phyloP scores from a whole-genome alignment of 2,329 filamentous ascomycete genomes.

The Colletotrichum camelliae region DNA sequence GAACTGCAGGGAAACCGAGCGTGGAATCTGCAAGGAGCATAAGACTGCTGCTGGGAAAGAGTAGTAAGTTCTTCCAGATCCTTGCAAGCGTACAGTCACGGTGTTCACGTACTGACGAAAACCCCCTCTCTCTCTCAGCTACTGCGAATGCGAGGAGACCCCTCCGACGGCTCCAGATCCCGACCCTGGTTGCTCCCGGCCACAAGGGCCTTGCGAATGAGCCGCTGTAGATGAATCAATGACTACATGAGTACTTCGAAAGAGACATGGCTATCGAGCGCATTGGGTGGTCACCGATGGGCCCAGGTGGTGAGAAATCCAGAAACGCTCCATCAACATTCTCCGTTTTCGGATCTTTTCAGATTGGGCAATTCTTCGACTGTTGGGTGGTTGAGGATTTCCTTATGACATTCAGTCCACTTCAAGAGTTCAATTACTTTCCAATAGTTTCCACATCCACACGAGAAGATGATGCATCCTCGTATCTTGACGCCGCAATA shows the following conservation, averaged over 20 bases:
- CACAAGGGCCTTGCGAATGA: background rate
- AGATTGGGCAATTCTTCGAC: accelerated
- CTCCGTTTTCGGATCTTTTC: background rate
- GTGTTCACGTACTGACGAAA: background rate
- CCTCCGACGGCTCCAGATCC: background rate
- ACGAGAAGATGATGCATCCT: background rate
- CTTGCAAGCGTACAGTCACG: background rate
- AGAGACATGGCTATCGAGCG: background rate
- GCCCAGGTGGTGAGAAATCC: background rate
- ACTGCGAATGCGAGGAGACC: background rate
- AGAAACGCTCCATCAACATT: background rate
- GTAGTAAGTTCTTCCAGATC: background rate
- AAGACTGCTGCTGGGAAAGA: background rate
- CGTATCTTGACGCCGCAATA: background rate
- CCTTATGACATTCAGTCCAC: background rate
- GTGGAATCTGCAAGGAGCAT: background rate
- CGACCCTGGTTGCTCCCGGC: background rate
- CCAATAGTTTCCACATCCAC: background rate
- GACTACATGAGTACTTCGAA: background rate
- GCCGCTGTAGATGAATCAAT: background rate
- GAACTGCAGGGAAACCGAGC: background rate
- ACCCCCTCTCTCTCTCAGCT: background rate
- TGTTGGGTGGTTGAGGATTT: background rate
- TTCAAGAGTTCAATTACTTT: background rate
- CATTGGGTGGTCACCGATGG: background rate